Evolutionary conservation across 345 rosid species (phyloP).

Genomic region (Eucalyptus albens): DNA sequence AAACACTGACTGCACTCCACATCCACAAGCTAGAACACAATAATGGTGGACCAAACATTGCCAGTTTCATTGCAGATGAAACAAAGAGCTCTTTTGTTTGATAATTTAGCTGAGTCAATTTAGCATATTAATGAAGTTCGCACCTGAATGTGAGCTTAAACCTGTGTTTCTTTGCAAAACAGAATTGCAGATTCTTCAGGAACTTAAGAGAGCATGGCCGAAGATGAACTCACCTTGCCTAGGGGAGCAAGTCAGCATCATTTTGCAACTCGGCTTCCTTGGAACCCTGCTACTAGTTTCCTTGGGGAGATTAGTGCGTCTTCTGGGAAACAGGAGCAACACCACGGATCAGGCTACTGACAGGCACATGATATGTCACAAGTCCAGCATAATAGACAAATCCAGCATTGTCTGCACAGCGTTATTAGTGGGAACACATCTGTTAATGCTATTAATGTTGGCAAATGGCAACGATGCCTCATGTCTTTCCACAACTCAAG

Average conservation of each 20-base stretch:
- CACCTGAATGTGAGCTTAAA: neutral
- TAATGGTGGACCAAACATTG: neutral
- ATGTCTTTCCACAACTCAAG: constrained; percentile 28
- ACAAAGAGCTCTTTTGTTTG: neutral
- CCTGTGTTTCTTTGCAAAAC: neutral
- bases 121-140: neutral
- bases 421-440: constrained; percentile 28
- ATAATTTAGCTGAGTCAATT: neutral
- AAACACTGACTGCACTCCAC: neutral
- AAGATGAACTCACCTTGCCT: constrained; percentile 28
- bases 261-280: constrained; percentile 32
- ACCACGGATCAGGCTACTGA: constrained; percentile 11
- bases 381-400: constrained; percentile 20
- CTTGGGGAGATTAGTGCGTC: constrained; percentile 1
- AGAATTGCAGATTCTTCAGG: constrained; percentile 13
- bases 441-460: constrained; percentile 23
- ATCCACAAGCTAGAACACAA: neutral
- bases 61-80: neutral
- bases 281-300: constrained; percentile 23
- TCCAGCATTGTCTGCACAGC: constrained; percentile 32
- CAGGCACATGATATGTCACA: constrained; percentile 18
- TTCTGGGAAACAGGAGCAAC: constrained; percentile 11
- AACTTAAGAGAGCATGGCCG: constrained; percentile 15
- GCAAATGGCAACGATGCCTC: constrained; percentile 4
- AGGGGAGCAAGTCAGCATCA: constrained; percentile 39